phyloP scores from a whole-genome alignment of 345 rosid species.

The Lepidium didymum region DNA sequence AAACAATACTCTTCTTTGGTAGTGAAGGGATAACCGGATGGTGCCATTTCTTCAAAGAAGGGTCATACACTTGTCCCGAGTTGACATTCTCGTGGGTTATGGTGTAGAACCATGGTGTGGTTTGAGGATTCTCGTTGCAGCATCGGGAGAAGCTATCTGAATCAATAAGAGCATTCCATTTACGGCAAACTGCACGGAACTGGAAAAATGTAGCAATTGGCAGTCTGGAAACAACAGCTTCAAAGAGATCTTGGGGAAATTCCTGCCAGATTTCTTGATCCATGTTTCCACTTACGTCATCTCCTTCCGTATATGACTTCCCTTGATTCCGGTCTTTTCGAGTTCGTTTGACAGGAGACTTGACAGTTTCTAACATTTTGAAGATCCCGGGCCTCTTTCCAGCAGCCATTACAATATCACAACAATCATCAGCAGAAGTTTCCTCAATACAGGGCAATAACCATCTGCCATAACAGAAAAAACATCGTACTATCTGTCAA shows the following conservation, averaged over 20 bases:
- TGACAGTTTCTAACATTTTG: constrained; percentile 61
- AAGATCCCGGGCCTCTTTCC: constrained; percentile 58
- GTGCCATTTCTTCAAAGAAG: constrained; percentile 81
- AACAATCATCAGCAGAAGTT: constrained; percentile 56
- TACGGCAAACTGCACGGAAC: constrained; percentile 78
- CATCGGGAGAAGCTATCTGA: constrained; percentile 76
- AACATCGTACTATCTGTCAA: not conserved
- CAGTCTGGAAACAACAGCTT: constrained; percentile 85
- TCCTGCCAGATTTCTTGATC: constrained; percentile 84
- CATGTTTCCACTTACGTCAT: constrained; percentile 46
- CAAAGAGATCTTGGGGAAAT: constrained; percentile 91
- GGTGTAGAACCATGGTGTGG: constrained; percentile 85
- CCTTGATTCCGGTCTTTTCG: constrained; percentile 67
- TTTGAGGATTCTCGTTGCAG: constrained; percentile 49
- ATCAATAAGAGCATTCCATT: constrained; percentile 69
- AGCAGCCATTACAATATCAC: constrained; percentile 61
- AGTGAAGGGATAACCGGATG: constrained; percentile 61
- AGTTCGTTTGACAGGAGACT: constrained; percentile 64
- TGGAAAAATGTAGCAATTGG: constrained; percentile 79
- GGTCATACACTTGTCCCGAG: constrained; percentile 86
- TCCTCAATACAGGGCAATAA: constrained; percentile 55
- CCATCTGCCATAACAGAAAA: constrained; percentile 45
- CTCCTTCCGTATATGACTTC: constrained; percentile 32
- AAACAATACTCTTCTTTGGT: constrained; percentile 58
- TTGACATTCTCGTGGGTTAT: constrained; percentile 80